Percentiles rank a stretch among this genome's conserved stretches.
Evolutionary conservation across 2,329 filamentous ascomycete species (phyloP).

Genomic region (Sporothrix dimorphospora): DNA sequence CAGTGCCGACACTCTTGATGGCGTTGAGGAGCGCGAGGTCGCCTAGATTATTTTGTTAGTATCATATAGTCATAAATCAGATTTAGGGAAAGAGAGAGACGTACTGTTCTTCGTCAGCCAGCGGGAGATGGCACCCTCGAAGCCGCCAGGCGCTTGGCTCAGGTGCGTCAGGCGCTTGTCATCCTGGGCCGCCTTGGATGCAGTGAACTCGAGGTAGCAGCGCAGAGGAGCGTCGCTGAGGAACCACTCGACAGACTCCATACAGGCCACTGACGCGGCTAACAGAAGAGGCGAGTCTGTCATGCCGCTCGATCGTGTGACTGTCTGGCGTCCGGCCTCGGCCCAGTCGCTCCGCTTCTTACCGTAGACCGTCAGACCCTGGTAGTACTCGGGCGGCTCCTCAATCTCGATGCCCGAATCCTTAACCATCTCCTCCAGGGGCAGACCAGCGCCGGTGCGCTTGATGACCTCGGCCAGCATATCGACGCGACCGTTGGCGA

Average conservation of each 20-base stretch:
- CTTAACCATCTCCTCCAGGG: slow-evolving; percentile 67
- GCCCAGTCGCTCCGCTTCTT: slow-evolving; percentile 77
- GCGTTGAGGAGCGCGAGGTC: slow-evolving; percentile 70
- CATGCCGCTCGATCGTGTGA: slow-evolving; percentile 45
- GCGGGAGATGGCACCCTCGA: slow-evolving; percentile 63
- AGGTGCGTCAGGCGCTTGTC: slow-evolving; percentile 67
- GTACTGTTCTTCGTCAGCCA: slow-evolving; percentile 66
- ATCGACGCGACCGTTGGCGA: slow-evolving; percentile 54
- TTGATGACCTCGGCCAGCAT: slow-evolving; percentile 68
- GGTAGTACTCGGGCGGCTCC: slow-evolving; percentile 72
- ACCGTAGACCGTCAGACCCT: slow-evolving; percentile 75
- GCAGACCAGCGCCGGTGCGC: slow-evolving; percentile 68
- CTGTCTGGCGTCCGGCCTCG: slow-evolving; percentile 57
- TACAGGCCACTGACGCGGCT: slow-evolving; percentile 58
- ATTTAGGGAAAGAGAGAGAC: slow-evolving; percentile 41
- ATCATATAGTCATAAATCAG: too few relatives aligned
- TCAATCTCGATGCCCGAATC: slow-evolving; percentile 65
- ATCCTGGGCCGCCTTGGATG: slow-evolving; percentile 59
- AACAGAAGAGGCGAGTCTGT: slow-evolving; percentile 62
- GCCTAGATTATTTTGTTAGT: slow-evolving; percentile 42
- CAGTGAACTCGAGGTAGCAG: slow-evolving; percentile 69
- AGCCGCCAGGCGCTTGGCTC: slow-evolving; percentile 60
- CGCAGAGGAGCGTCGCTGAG: slow-evolving; percentile 69
- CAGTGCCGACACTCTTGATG: slow-evolving; percentile 50
- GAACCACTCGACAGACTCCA: slow-evolving; percentile 78